Conservation (phyloP, 768 basidiomycete genomes). For the Hypsizygus marmoreus region DNA sequence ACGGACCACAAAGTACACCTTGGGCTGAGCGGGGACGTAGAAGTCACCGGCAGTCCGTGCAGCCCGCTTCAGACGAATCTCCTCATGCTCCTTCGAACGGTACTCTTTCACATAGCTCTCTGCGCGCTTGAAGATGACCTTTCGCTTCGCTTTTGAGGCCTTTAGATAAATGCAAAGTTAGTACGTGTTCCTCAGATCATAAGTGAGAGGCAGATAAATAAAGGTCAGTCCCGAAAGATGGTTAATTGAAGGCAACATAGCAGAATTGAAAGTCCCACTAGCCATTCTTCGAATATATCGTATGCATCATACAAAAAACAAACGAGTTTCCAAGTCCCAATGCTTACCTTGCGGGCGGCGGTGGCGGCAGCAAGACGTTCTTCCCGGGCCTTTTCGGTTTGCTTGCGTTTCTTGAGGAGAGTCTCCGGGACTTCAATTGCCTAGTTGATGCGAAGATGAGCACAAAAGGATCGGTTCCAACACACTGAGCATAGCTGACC, state of each 20-base stretch:
- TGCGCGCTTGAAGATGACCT: conserved; percentile 98
- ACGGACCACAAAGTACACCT: conserved; percentile 97
- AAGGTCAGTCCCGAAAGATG: conserved; percentile 90
- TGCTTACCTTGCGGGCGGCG: conserved; percentile 85
- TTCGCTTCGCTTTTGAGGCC: conserved; percentile 90
- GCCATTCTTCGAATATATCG: conserved; percentile 73
- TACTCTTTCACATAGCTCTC: conserved; percentile 99
- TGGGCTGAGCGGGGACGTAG: conserved; percentile 95
- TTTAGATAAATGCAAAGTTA: conserved; percentile 30
- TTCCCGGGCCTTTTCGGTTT: conserved; percentile 94
- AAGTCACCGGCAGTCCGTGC: conserved; percentile 93
- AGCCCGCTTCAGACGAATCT: conserved; percentile 91
- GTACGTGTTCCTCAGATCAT: conserved; percentile 5
- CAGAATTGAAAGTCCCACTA: conserved; percentile 58
- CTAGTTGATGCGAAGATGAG: conserved; percentile 40
- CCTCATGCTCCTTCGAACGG: conserved; percentile 88
- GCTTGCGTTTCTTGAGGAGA: conserved; percentile 99
- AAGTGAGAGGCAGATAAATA: conserved; percentile 4
- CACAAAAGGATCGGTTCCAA: conserved; percentile 13
- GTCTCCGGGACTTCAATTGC: conserved; percentile 98
- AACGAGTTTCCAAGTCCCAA: conserved; percentile 10
- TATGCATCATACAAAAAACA: conserved; percentile 75
- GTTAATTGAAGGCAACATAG: conserved; percentile 84
- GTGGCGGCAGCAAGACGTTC: conserved; percentile 83
- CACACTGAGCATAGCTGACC: conserved; percentile 37